Percentiles rank a stretch among this genome's conserved stretches.
phyloP scores from a whole-genome alignment of 805 yeast species.

The Priceomyces castillae region DNA sequence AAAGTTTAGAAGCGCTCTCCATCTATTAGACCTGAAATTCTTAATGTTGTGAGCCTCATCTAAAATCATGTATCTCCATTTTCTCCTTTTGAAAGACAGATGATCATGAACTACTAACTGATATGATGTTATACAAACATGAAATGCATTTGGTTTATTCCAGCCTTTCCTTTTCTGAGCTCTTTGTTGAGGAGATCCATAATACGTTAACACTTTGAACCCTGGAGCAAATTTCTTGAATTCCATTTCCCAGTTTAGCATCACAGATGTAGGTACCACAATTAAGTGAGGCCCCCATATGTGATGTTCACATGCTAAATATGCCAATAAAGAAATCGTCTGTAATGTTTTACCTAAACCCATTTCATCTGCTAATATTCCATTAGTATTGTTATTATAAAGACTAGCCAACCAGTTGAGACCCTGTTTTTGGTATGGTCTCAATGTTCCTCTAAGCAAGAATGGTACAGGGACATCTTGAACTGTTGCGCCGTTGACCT shows the following conservation, averaged over 20 bases:
- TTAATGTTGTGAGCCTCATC: conserved; percentile 99
- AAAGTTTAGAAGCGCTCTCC: conserved; percentile 94
- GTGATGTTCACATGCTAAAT: conserved; percentile 89
- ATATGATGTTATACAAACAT: conserved; percentile 94
- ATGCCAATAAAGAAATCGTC: conserved; percentile 81
- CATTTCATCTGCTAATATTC: conserved; percentile 98
- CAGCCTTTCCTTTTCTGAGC: conserved; percentile 95
- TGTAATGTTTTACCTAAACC: conserved; percentile 97
- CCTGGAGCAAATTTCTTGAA: conserved; percentile 98
- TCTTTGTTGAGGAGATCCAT: conserved; percentile 96
- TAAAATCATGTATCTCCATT: conserved; percentile 94
- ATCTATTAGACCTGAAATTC: conserved; percentile 91
- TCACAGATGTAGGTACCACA: conserved; percentile 95
- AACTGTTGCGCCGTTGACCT: conserved; percentile 41
- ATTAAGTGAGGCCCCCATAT: conserved; percentile 98
- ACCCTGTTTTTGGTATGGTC: conserved; percentile 95
- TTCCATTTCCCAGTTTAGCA: conserved; percentile 99
- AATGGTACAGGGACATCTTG: conserved; percentile 76
- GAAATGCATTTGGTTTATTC: conserved; percentile 95
- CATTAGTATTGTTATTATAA: conserved; percentile 89
- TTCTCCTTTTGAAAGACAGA: conserved; percentile 84
- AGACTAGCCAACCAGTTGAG: conserved; percentile 94
- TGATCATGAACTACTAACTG: conserved; percentile 98
- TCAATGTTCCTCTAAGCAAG: conserved; percentile 71
- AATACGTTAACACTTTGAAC: conserved; percentile 89